phyloP scores from a whole-genome alignment of 345 rosid species.

The Microcos paniculata region DNA sequence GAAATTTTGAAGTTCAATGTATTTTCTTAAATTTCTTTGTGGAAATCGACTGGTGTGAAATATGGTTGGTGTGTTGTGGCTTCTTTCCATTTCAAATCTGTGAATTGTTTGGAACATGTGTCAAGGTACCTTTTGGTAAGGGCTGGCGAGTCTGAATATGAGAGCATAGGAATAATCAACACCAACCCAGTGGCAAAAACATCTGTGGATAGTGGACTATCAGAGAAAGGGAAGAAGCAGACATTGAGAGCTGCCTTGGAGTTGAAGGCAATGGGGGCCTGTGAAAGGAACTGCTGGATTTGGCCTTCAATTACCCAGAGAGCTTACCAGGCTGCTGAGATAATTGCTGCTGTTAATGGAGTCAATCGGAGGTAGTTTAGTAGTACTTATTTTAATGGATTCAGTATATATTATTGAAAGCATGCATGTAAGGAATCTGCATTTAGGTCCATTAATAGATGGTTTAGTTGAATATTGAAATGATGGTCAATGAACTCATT shows the following conservation, averaged over 20 bases:
- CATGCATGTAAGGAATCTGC: too few relatives aligned
- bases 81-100: neutral
- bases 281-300: slow-evolving; percentile 82
- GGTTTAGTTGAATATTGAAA: neutral
- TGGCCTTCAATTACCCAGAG: slow-evolving; percentile 98
- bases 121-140: slow-evolving; percentile 82
- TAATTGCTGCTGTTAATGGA: slow-evolving; percentile 71
- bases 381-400: neutral
- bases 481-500: neutral
- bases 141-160: slow-evolving; percentile 89
- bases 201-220: slow-evolving; percentile 79
- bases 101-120: slow-evolving; percentile 17
- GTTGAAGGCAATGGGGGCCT: slow-evolving; percentile 75
- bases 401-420: too few relatives aligned
- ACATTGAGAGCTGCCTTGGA: slow-evolving; percentile 59
- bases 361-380: slow-evolving; percentile 60
- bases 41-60: neutral
- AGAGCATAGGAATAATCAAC: slow-evolving; percentile 76
- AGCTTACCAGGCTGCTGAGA: slow-evolving; percentile 94
- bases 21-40: neutral
- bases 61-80: neutral
- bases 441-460: neutral
- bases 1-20: neutral
- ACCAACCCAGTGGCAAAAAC: slow-evolving; percentile 90
- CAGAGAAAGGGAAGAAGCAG: slow-evolving; percentile 87